Evolutionary conservation across 257 asterid species (phyloP).

Genomic region (Plantago elongata): DNA sequence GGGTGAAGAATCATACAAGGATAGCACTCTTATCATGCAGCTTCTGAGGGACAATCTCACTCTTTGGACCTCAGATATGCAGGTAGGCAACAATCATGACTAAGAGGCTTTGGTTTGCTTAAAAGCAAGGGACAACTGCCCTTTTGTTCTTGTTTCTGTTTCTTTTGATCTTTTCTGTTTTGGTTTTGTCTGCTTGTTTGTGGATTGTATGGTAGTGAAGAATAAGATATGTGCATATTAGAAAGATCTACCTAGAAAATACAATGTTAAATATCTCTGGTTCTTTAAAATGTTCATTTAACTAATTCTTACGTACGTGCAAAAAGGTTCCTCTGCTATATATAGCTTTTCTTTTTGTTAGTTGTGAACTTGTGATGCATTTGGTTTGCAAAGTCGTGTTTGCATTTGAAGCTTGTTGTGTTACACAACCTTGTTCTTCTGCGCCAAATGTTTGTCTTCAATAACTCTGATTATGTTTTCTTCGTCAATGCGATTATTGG

Average conservation of each 20-base stretch:
- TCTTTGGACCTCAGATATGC: conserved; percentile 71
- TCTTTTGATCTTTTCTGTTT: too few species aligned
- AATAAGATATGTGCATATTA: conserved; percentile 1
- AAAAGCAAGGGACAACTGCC: not conserved
- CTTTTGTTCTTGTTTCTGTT: not conserved
- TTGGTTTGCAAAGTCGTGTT: too few species aligned
- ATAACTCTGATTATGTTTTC: too few species aligned
- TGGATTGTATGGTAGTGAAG: not conserved
- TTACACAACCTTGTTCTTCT: too few species aligned
- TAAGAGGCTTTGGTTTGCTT: conserved; percentile 1
- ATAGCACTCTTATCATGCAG: conserved; percentile 71
- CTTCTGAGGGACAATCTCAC: conserved; percentile 73
- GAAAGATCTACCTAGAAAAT: not conserved
- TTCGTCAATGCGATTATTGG: too few species aligned
- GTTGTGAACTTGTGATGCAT: not conserved
- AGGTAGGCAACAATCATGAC: conserved; percentile 30
- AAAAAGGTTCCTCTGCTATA: not conserved
- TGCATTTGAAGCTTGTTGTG: too few species aligned
- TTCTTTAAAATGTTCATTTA: not conserved
- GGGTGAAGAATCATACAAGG: conserved; percentile 72
- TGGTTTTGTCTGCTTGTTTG: not conserved
- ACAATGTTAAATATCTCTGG: not conserved
- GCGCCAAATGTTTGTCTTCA: too few species aligned
- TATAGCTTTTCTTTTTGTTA: not conserved
- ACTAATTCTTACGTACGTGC: not conserved